Evolutionary conservation across 495 filamentous ascomycete genomes (phyloP), one percentile per base, ranked within the genome.

Genomic region (Penicillium verhagenii): DNA sequence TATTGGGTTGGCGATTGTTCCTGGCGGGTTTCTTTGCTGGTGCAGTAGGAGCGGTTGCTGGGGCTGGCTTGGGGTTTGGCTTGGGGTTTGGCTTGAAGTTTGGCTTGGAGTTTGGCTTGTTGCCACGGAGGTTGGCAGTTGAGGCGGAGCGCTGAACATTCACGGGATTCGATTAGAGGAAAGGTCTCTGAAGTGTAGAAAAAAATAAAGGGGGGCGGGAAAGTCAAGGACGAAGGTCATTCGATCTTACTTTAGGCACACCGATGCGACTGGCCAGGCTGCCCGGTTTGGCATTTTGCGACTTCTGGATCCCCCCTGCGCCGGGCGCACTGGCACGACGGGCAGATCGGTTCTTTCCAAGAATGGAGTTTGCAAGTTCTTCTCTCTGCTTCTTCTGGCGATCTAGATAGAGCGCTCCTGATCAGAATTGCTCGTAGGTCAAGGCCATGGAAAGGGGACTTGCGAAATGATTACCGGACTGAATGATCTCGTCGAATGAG

Each of bases 241-340:
- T 6, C 39, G 11, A 10, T 20, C 50, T 35, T 72, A 90, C 87
- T 83, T 92, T 91, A 39, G 81, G 79, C 20, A 89, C 77, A 42
- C 86, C 87, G n/a, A 86, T 83, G 67, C 90, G 80, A 64, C 88
- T 91, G 53, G 90, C 87, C 31, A 94, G 77, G 48, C 78, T 84
- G 11, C 65, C 69, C 5, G 71, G 66, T 50, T 82, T 79, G 45
- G 80, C 77, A 46, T 60, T 60, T 48, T 72, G 71, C 28, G 69
- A 52, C 54, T 79, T 82, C 35, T 66, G 70, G 46, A 70, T 60
- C 23, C 70, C 61, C 23, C 70, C 77, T n/a, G 72, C 66, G 13
- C 76, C 72, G 6, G 83, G 79, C 9, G 83, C 79, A 67, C 79
- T 87, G 0, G 78, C 61, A 55, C 83, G 79, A 54, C 88, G 79